Percentiles rank a stretch among this genome's conserved stretches.
Evolutionary conservation across 2,329 filamentous ascomycete species (phyloP).

Genomic region (Tolypocladium endophyticum): DNA sequence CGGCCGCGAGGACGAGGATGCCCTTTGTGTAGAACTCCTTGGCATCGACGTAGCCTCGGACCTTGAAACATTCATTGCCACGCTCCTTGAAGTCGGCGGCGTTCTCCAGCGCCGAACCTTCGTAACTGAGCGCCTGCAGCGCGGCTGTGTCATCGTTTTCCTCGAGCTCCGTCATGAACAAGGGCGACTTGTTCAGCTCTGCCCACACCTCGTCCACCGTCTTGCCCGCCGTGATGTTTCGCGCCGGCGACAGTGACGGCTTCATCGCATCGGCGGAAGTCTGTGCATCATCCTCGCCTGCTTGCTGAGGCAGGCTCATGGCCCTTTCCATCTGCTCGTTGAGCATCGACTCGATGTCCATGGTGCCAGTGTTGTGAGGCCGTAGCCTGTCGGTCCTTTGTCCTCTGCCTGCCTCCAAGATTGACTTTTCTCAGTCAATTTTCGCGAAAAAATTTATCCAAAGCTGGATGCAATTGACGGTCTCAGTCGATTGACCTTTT

Average conservation of each 20-base stretch:
- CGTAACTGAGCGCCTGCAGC: constrained; percentile 80
- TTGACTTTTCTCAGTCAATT: neutral
- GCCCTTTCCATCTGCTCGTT: constrained; percentile 28
- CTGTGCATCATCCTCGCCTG: neutral
- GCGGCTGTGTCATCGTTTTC: constrained; percentile 81
- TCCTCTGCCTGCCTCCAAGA: constrained; percentile 1
- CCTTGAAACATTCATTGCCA: constrained; percentile 79
- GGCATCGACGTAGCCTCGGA: constrained; percentile 67
- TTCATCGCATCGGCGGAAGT: constrained; percentile 12
- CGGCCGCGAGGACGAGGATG: constrained; percentile 57
- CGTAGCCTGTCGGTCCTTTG: neutral
- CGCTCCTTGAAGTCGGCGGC: constrained; percentile 78
- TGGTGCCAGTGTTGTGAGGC: neutral
- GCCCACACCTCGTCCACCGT: constrained; percentile 45
- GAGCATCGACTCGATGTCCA: constrained; percentile 34
- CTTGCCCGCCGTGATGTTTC: constrained; percentile 29
- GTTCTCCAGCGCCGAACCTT: constrained; percentile 80
- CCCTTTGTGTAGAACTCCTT: constrained; percentile 88
- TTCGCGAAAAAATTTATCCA: neutral
- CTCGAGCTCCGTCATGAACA: constrained; percentile 93
- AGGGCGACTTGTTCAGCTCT: constrained; percentile 54
- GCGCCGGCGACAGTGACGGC: constrained; percentile 36
- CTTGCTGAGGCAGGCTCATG: constrained; percentile 11
- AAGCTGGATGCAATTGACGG: neutral
- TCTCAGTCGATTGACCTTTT: neutral